phyloP scores from a whole-genome alignment of 2,329 filamentous ascomycete species.

The Didymella lethalis region DNA sequence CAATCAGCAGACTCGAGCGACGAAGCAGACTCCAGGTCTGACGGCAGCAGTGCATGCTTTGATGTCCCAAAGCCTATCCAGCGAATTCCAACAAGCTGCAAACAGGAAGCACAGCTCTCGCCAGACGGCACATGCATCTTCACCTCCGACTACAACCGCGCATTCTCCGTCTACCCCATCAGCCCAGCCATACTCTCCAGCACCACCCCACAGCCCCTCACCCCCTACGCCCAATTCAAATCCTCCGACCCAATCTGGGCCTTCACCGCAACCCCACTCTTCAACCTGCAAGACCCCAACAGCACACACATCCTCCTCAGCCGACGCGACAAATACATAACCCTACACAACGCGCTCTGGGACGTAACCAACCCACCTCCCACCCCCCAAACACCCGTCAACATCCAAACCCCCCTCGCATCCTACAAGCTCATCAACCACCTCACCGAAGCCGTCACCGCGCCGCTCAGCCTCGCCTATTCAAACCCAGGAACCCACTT shows the following conservation, averaged over 20 bases:
- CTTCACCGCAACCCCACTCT: conserved; percentile 63
- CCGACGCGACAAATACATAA: conserved; percentile 63
- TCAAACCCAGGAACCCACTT: conserved; percentile 59
- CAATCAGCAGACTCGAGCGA: neutral
- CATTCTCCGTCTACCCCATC: conserved; percentile 60
- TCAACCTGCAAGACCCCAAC: conserved; percentile 59
- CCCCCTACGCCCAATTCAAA: conserved; percentile 56
- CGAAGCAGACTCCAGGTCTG: neutral
- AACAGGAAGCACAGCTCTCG: conserved; percentile 43
- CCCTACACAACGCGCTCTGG: conserved; percentile 63
- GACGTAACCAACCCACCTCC: conserved; percentile 31
- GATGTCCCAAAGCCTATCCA: neutral
- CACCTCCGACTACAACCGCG: conserved; percentile 62
- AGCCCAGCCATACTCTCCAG: conserved; percentile 21
- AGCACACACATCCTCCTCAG: conserved; percentile 62
- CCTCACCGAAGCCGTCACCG: conserved; percentile 64
- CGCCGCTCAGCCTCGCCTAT: conserved; percentile 65
- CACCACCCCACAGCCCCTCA: conserved; percentile 39
- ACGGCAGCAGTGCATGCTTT: neutral
- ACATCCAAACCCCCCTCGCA: conserved; percentile 49
- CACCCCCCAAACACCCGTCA: conserved; percentile 12
- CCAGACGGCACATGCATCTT: conserved; percentile 66
- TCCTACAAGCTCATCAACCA: conserved; percentile 64
- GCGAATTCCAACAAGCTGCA: conserved; percentile 30
- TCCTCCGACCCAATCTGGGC: conserved; percentile 62